Evolutionary conservation across 306 rosid species (phyloP).

Genomic region (Sindora glabra): DNA sequence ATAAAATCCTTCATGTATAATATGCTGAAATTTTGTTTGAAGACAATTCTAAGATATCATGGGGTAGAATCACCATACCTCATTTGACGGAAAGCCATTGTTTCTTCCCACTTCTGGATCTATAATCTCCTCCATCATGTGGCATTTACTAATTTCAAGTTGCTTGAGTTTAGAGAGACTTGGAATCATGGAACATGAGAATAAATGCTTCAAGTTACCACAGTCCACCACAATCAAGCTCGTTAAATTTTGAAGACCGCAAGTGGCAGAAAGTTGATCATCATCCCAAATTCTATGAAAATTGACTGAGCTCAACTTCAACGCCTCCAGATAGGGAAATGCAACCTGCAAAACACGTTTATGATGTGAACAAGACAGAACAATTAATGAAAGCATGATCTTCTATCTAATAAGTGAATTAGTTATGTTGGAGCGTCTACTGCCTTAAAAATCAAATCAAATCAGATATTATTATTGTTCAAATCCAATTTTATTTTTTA

Average conservation of each 20-base stretch:
- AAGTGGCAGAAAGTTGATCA: not conserved
- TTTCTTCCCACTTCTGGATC: not conserved
- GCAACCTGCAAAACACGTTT: not conserved
- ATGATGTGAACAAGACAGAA: not conserved
- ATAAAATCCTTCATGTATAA: not conserved
- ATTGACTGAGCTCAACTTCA: not conserved
- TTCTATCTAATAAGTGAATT: no score
- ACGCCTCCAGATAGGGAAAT: not conserved
- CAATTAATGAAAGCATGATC: no score
- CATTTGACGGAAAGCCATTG: not conserved
- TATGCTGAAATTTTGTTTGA: not conserved
- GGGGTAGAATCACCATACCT: not conserved
- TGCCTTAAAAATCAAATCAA: no score
- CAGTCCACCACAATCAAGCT: not conserved
- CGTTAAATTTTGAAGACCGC: not conserved
- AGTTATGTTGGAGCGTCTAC: no score
- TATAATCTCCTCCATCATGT: slow-evolving; percentile 1
- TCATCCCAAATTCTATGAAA: not conserved
- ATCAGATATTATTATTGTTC: no score
- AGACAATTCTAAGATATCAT: not conserved
- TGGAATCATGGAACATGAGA: no score
- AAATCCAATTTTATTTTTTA: no score
- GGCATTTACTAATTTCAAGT: not conserved
- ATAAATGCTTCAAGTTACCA: not conserved
- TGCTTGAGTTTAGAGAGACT: not conserved